Base-by-base conservation (phyloP, 805 yeast genomes). In the Grigorovia jiainica region DNA sequence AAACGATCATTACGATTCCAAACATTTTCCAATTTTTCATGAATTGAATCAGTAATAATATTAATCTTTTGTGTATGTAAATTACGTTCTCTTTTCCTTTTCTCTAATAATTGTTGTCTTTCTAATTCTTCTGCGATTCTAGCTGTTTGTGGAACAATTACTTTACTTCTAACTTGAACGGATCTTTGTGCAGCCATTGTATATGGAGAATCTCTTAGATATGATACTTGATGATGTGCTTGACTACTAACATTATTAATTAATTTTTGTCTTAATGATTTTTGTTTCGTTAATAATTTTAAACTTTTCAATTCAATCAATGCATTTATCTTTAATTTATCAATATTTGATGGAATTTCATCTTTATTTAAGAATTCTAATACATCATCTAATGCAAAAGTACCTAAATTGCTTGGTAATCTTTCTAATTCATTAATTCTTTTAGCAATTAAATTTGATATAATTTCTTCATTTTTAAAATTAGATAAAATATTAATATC, bases 61-160 rank as follows among this genome's bases (percentile, higher is more conserved):
- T 63, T 54, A 17, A 79, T 71, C 52, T 71, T 77, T 42, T 66
- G 64, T 40, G 71, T 62, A 47, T 76, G 84, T 45, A 70, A 52
- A 39, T 68, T 67, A 46, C 72, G 73, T 48, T 76, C 77, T 25
- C 69, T 50, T 48, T 70, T 69, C 42, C 70, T 68, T 47, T 72
- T 72, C 52, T 83, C 90, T 42, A 75, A 62, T 47, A 73, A 70
- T 56, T 81, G 82, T 52, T 80, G 81, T 55, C 78, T 82, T 53
- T 82, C 87, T 44, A 84, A 66, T 55, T 82, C 85, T 57, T 78
- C 82, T 4, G 89, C 87, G 36, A 84, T 65, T 46, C 80, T 70
- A 5, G 86, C 82, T 1, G 94, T 84, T 53, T 82, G 83, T 16
- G 80, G 78, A 24, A 82, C 81, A 45, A 76, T 77, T 41, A 80